phyloP scores from a whole-genome alignment of 495 filamentous ascomycete genomes.

The Hypoxylon fuscum region DNA sequence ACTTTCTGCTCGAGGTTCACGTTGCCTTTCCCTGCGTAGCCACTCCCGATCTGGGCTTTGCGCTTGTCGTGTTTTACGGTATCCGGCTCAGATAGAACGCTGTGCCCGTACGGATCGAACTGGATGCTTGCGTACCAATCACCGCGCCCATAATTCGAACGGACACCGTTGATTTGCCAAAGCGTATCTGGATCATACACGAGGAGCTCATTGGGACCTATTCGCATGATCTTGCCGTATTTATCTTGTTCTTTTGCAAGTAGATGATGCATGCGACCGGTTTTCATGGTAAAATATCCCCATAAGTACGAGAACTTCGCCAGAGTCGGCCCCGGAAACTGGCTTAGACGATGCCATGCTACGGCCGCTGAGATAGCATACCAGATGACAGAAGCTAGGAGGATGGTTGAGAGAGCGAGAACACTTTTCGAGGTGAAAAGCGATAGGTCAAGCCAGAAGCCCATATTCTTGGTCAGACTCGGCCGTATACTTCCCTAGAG shows the following conservation, averaged over 20 bases:
- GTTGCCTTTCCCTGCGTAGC: conserved; percentile 62
- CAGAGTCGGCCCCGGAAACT: conserved; percentile 62
- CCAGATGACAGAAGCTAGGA: conserved; percentile 17
- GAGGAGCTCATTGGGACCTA: conserved; percentile 61
- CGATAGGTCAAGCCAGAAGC: neutral
- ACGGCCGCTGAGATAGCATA: conserved; percentile 13
- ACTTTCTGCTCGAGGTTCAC: conserved; percentile 55
- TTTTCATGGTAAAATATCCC: conserved; percentile 38
- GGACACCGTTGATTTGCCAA: conserved; percentile 45
- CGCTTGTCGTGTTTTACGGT: conserved; percentile 50
- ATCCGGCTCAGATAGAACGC: conserved; percentile 51
- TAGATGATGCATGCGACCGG: conserved; percentile 25
- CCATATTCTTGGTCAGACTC: conserved; percentile 2
- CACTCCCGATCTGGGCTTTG: conserved; percentile 49
- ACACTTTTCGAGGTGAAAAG: neutral
- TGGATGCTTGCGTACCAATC: conserved; percentile 44
- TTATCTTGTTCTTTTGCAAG: conserved; percentile 44
- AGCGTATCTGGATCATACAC: conserved; percentile 50
- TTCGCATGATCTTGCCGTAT: conserved; percentile 60
- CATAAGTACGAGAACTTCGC: conserved; percentile 66
- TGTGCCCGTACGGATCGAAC: conserved; percentile 50
- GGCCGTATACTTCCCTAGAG: neutral
- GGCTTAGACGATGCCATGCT: conserved; percentile 46
- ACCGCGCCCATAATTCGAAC: conserved; percentile 46
- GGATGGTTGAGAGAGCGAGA: neutral